Evolutionary conservation across 2,329 filamentous ascomycete genomes (phyloP).

Genomic region (Arthrobotrys musiformis): DNA sequence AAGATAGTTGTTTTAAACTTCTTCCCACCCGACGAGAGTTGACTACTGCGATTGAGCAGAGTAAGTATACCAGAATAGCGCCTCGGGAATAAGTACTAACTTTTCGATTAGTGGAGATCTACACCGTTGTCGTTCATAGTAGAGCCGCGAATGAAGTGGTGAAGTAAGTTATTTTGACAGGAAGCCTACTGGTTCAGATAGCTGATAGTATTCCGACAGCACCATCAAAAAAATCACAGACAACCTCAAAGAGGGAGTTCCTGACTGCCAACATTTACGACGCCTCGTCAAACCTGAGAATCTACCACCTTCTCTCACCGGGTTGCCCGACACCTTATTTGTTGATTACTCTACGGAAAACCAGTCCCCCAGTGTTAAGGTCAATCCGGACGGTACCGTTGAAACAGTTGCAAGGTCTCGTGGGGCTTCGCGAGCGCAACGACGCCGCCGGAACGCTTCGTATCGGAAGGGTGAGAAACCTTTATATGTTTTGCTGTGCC

Average conservation of each 20-base stretch:
- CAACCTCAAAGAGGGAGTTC: constrained; percentile 60
- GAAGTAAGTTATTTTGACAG: constrained; percentile 68
- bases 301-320: constrained; percentile 66
- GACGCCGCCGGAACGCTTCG: constrained; percentile 44
- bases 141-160: constrained; percentile 78
- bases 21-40: constrained; percentile 46
- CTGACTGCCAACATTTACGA: constrained; percentile 66
- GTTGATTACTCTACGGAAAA: constrained; percentile 56
- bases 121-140: constrained; percentile 77
- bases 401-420: constrained; percentile 64
- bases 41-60: constrained; percentile 42
- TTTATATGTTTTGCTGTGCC: constrained; percentile 68
- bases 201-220: constrained; percentile 7
- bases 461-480: constrained; percentile 58
- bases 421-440: constrained; percentile 46
- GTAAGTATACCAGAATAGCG: background rate
- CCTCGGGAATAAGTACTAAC: background rate
- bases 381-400: constrained; percentile 49
- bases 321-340: constrained; percentile 60
- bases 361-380: constrained; percentile 47
- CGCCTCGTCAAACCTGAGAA: constrained; percentile 70
- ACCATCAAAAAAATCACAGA: constrained; percentile 46
- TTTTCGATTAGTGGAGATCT: constrained; percentile 68
- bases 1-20: constrained; percentile 39
- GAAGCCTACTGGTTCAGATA: constrained; percentile 29